Conservation (phyloP, 768 basidiomycete genomes). For the Tubosaeta sp. region DNA sequence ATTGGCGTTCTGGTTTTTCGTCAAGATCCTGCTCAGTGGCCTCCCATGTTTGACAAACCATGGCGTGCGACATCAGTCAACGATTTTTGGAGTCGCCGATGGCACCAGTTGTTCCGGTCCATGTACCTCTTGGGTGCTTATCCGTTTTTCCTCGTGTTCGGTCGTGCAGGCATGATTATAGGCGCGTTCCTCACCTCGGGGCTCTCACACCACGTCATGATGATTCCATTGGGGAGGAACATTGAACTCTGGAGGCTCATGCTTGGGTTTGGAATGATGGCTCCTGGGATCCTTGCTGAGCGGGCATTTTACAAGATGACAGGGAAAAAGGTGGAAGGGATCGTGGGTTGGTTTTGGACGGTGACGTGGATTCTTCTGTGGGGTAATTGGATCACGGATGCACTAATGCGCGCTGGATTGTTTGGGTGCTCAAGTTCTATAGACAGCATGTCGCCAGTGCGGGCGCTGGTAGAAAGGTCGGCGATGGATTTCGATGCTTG, state of each 20-base stretch:
- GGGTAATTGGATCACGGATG: not conserved
- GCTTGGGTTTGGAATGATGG: not conserved
- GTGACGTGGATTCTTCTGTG: not conserved
- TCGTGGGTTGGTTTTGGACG: not conserved
- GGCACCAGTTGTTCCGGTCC: not conserved
- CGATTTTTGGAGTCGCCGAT: not conserved
- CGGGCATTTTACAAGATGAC: not conserved
- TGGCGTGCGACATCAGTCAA: not conserved
- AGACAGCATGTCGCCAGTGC: not conserved
- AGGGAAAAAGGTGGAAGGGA: not conserved
- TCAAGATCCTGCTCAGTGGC: not conserved
- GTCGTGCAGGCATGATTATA: not conserved
- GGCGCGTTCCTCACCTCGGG: not conserved
- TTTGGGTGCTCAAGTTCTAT: not conserved
- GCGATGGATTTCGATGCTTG: not conserved
- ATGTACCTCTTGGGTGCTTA: not conserved
- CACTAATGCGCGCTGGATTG: not conserved
- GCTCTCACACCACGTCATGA: not conserved
- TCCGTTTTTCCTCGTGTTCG: not conserved
- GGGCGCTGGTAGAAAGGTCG: not conserved
- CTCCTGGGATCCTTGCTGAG: not conserved
- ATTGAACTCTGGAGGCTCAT: not conserved
- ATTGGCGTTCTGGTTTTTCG: not conserved
- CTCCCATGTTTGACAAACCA: not conserved
- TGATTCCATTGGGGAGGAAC: not conserved